Base-by-base conservation (phyloP, 768 basidiomycete species). In the Russula dissimulans region DNA sequence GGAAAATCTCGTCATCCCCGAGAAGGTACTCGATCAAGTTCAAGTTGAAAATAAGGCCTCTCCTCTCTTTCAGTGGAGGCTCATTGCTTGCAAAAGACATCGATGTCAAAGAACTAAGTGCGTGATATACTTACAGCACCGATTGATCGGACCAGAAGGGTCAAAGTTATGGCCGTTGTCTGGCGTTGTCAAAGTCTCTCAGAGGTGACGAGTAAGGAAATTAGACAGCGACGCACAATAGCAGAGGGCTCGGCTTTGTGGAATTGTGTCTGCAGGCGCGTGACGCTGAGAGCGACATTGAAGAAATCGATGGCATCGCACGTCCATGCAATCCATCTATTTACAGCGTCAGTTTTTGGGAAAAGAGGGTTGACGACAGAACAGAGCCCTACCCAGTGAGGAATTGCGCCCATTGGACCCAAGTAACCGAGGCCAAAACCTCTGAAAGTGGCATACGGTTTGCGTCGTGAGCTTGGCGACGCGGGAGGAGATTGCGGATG, bases 301-400 rank as follows among this genome's bases (percentile, higher is more conserved):
- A 93, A 94, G 73, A 89, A 93, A 69, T 93, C 92, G 69, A 90
- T 82, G 0, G 90, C 89, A 68, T 92, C 91, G 71, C 82, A 85
- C 3, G 85, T 87, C 91, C 91, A 94, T 0, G 89, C 89, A 12
- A 93, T 75, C 86, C 86, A 91, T 43, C 85, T 87, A 64, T 18
- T 18, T 0, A 29, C 54, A 46, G 14, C 3, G 18, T 63, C 39
- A 64, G 47, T 29, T 38, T 32, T 9, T 14, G 39, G 31, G 22
- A 39, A 50, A 31, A 32, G 18, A 42, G 22, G 17, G 29, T 11
- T 26, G 22, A 26, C 22, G 32, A 38, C 45, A 41, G 26, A 1
- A 34, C 8, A 8, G 38, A 41, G 0, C 6, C 34, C n/a, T 66
- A 82, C 81, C 84, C 83, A 26, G 77, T 75, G 62, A 75, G 78